Evolutionary conservation across 306 rosid genomes (phyloP), one percentile per base, ranked within the genome.

Genomic region (Prinsepia uniflora): DNA sequence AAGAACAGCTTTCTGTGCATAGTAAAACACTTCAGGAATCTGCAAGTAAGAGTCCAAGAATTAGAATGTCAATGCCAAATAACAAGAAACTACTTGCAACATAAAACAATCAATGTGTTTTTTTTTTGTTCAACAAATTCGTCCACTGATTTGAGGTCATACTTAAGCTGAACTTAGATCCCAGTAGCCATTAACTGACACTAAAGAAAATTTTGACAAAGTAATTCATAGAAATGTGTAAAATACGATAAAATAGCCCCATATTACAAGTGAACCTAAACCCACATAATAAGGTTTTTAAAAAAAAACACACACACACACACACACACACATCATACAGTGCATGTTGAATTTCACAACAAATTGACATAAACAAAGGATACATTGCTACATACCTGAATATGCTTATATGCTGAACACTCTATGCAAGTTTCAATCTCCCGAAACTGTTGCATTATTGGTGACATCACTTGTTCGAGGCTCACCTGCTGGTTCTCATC

Each of bases 401-500:
- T 95, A 78, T 82, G 97, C 83, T 87, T 95, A 65, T 74, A 63
- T 61, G 99, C 95, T 11, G 99, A 95, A 77, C 99, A 95, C 78
- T 95, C 99, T 0, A 95, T 95, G 82, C 99, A 95, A 67, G 99
- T 95, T 80, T 95, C 99, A 85, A 95, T 95, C 84, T 95, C 97
- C 54, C 96, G 96, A 78, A 95, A 95, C 67, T 95, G 96, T 80
- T 95, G 97, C 99, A 95, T 95, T 78, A 95, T 91, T 52, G 99
- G 99, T 34, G 99, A 89, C 99, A 95, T 95, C 81, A 89, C 97
- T 76, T 83, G 92, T 74, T 95, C 99, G 76, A 95, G 77, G 91
- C 96, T 95, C 80, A 89, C 83, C 71, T 86, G 96, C 80, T 86
- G 96, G 78, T 79, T 85, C 71, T 95, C 99, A 83, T 89, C 97